phyloP scores from a whole-genome alignment of 257 asterid species.

The Jacaranda copaia region DNA sequence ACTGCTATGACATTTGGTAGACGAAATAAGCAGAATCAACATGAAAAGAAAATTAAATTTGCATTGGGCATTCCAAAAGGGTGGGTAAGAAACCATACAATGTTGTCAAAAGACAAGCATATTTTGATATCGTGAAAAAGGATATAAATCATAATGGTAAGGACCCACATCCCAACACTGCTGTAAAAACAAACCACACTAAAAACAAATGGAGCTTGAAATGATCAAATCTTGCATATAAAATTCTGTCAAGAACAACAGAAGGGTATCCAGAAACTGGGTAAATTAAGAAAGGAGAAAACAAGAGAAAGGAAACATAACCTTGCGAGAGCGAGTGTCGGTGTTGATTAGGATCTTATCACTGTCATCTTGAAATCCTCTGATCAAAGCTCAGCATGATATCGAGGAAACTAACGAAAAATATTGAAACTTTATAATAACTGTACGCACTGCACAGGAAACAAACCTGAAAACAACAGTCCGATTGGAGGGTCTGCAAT shows the following conservation, averaged over 20 bases:
- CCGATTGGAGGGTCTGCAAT: conserved; percentile 82
- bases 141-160: neutral
- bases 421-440: neutral
- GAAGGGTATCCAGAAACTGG: neutral
- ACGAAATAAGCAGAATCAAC: neutral
- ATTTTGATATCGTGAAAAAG: neutral
- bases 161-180: neutral
- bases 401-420: neutral
- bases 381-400: conserved; percentile 39
- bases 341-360: conserved; percentile 84
- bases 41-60: neutral
- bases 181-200: neutral
- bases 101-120: neutral
- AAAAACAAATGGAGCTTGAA: neutral
- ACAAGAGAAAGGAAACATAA: conserved; percentile 18
- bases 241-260: neutral
- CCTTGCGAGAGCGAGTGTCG: conserved; percentile 89
- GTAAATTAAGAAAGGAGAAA: neutral
- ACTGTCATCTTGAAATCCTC: conserved; percentile 81
- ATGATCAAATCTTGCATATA: neutral
- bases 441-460: conserved; percentile 2
- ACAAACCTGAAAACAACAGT: conserved; percentile 93
- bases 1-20: neutral
- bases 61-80: neutral
- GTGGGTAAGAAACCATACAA: neutral